Evolutionary conservation across 1,139 yeast genomes (phyloP).

Genomic region (Scheffersomyces lignicola): DNA sequence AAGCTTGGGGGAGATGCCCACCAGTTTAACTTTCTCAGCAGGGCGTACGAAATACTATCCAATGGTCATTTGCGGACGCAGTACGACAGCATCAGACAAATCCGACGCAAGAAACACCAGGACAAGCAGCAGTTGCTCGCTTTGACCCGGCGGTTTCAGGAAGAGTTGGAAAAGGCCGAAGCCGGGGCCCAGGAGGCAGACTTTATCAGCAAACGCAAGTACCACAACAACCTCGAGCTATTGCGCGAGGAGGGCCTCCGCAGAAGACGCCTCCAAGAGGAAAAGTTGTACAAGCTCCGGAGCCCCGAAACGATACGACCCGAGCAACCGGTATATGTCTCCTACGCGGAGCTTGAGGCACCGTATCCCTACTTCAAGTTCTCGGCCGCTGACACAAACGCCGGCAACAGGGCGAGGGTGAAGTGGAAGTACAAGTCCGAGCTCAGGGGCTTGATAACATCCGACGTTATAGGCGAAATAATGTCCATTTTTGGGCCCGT

Average conservation of each 20-base stretch:
- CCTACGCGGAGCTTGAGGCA: conserved; percentile 20
- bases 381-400: background rate
- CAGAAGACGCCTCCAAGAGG: conserved; percentile 25
- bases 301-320: background rate
- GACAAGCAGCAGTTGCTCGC: conserved; percentile 20
- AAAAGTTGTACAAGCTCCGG: conserved; percentile 8
- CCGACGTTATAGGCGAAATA: conserved; percentile 32
- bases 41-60: conserved; percentile 41
- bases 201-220: conserved; percentile 10
- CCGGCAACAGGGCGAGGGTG: conserved; percentile 18
- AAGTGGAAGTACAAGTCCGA: conserved; percentile 47
- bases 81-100: conserved; percentile 35
- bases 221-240: conserved; percentile 24
- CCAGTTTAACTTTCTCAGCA: conserved; percentile 39
- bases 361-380: conserved; percentile 5
- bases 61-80: conserved; percentile 25
- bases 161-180: conserved; percentile 35
- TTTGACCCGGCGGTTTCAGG: conserved; percentile 31
- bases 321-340: conserved; percentile 17
- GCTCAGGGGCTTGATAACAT: conserved; percentile 29
- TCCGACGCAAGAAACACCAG: conserved; percentile 14
- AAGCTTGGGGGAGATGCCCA: conserved; percentile 40
- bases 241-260: conserved; percentile 32
- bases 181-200: conserved; percentile 11
- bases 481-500: conserved; percentile 51